A percentile compares a stretch with the other conserved stretches of the same genome.
Evolutionary conservation across 192 early-diverging fungal genomes (phyloP).

Genomic region (Chytriomyces sp.): DNA sequence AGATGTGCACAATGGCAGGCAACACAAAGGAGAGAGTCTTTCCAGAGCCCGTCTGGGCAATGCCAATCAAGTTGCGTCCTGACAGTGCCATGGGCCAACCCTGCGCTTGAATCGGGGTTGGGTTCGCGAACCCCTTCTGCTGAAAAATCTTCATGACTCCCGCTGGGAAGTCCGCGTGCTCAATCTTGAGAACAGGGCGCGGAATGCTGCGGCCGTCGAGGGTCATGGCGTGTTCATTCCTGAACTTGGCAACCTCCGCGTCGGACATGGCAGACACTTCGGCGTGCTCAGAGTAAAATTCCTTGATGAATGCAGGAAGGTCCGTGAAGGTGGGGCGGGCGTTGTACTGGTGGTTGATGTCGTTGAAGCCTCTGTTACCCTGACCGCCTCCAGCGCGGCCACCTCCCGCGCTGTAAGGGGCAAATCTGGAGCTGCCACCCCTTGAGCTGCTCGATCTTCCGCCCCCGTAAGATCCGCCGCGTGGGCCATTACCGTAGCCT

Average conservation of each 20-base stretch:
- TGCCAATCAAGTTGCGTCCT: conserved; percentile 85
- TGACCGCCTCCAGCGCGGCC: conserved; percentile 2
- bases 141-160: conserved; percentile 61
- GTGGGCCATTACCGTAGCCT: conserved; percentile 42
- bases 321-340: conserved; percentile 34
- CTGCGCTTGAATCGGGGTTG: conserved; percentile 92
- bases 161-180: conserved; percentile 67
- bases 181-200: conserved; percentile 71
- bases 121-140: conserved; percentile 67
- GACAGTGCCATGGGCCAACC: conserved; percentile 90
- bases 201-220: conserved; percentile 60
- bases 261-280: conserved; percentile 35
- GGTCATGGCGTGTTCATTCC: conserved; percentile 64
- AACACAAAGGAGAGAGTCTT: conserved; percentile 88
- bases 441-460: conserved; percentile 24
- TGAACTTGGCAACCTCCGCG: conserved; percentile 47
- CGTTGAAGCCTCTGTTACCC: conserved; percentile 27
- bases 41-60: conserved; percentile 88
- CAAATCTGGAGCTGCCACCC: conserved; percentile 13
- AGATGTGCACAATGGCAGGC: conserved; percentile 59
- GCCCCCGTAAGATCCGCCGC: conserved; percentile 2
- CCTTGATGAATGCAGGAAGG: conserved; percentile 48
- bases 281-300: conserved; percentile 48
- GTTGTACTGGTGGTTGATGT: conserved; percentile 44
- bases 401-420: not conserved